These are phyloP conservation scores for Pugionium dolabratum DNA, from an alignment of 345 rosid species.

Conservation along the genomic window DNA sequence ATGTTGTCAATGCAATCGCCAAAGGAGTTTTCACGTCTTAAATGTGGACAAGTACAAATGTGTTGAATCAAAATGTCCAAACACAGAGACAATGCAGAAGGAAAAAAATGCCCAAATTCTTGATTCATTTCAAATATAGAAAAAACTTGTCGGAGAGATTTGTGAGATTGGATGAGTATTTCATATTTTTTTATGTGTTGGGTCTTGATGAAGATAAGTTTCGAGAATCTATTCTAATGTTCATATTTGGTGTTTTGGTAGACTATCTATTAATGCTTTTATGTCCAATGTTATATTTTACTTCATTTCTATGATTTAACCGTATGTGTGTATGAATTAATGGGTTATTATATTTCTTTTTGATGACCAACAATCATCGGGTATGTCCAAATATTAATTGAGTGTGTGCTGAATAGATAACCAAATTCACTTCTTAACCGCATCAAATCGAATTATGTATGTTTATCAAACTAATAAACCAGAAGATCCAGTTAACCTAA, in stretches of 20 bases:
- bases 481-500: too few relatives aligned
- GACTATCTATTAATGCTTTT: background rate
- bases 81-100: background rate
- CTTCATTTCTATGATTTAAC: background rate
- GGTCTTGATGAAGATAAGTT: slow-evolving; percentile 37
- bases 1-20: slow-evolving; percentile 7
- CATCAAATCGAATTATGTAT: too few relatives aligned
- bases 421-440: too few relatives aligned
- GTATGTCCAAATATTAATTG: too few relatives aligned
- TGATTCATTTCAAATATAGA: slow-evolving; percentile 27
- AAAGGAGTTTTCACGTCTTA: slow-evolving; percentile 36
- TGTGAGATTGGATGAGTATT: slow-evolving; percentile 8
- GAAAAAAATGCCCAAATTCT: slow-evolving; percentile 13
- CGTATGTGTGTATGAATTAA: background rate
- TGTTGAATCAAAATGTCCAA: slow-evolving; percentile 15
- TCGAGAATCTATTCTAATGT: slow-evolving; percentile 1
- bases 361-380: too few relatives aligned
- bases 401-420: too few relatives aligned
- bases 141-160: slow-evolving; percentile 25
- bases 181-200: background rate
- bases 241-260: background rate
- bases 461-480: too few relatives aligned
- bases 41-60: slow-evolving; percentile 4
- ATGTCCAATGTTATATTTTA: background rate
- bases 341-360: background rate